Evolutionary conservation across 2,329 filamentous ascomycete genomes (phyloP).

Genomic region (Phaeosphaeriaceae sp.): DNA sequence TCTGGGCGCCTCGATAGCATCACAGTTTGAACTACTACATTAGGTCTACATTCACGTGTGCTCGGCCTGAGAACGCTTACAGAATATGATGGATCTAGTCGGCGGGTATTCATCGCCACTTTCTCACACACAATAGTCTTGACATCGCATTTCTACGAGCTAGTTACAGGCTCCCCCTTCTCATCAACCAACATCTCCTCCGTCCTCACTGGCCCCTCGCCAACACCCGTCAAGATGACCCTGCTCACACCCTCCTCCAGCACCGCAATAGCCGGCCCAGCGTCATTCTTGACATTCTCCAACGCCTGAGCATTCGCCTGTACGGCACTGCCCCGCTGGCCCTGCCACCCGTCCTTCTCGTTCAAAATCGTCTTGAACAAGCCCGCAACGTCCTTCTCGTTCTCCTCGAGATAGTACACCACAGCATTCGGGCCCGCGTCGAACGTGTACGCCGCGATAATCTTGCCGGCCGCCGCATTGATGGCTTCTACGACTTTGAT

Average conservation of each 20-base stretch:
- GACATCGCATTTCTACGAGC: too few species aligned
- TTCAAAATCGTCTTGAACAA: constrained; percentile 74
- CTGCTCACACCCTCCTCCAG: constrained; percentile 83
- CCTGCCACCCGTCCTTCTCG: constrained; percentile 74
- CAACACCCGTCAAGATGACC: constrained; percentile 90
- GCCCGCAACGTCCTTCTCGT: constrained; percentile 75
- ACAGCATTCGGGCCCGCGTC: constrained; percentile 97
- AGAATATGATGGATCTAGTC: too few species aligned
- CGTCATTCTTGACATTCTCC: constrained; percentile 63
- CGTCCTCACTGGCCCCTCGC: constrained; percentile 84
- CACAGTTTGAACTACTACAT: too few species aligned
- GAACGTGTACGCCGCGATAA: constrained; percentile 92
- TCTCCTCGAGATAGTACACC: constrained; percentile 88
- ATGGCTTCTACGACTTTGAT: constrained; percentile 89
- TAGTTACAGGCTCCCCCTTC: constrained; percentile 50
- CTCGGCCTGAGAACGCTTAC: too few species aligned
- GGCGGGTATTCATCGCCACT: too few species aligned
- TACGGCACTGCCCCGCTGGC: constrained; percentile 59
- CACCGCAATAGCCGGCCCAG: constrained; percentile 46
- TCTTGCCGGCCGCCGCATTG: constrained; percentile 79
- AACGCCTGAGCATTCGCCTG: constrained; percentile 63
- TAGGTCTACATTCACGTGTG: too few species aligned
- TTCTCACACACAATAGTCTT: too few species aligned
- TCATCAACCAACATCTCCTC: constrained; percentile 77
- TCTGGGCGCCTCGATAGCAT: too few species aligned